Percentiles rank a stretch among this genome's conserved stretches.
These are phyloP conservation scores for Primulina tabacum DNA, from an alignment of 257 asterid genomes.

Conservation along the genomic window DNA sequence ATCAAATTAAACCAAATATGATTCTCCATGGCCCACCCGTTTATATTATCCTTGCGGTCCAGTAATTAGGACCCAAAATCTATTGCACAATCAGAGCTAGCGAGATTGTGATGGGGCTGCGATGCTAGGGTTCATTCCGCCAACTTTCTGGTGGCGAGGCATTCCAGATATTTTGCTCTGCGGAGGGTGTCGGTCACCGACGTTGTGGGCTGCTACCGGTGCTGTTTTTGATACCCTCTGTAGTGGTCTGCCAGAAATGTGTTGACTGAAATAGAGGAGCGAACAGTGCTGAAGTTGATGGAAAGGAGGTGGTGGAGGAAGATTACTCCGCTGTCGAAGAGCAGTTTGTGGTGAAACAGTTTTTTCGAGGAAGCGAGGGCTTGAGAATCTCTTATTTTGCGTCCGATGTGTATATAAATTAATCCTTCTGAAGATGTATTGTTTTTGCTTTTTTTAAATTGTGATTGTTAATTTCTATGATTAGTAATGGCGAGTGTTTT, in stretches of 20 bases:
- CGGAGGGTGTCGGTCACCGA: conserved; percentile 36
- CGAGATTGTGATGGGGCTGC: conserved; percentile 55
- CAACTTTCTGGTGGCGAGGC: conserved; percentile 51
- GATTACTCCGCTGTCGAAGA: conserved; percentile 24
- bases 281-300: neutral
- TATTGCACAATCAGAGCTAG: conserved; percentile 49
- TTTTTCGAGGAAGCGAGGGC: conserved; percentile 28
- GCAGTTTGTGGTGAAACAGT: conserved; percentile 22
- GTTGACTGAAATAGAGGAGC: neutral
- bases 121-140: conserved; percentile 58
- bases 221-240: conserved; percentile 22
- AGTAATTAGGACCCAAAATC: conserved; percentile 24
- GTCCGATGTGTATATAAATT: conserved; percentile 27
- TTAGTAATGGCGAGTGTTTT: too few relatives aligned
- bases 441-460: neutral
- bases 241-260: conserved; percentile 35
- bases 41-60: too few relatives aligned
- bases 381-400: neutral
- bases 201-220: conserved; percentile 48
- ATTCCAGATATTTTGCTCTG: conserved; percentile 38
- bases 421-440: too few relatives aligned
- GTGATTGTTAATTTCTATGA: neutral
- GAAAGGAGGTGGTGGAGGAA: conserved; percentile 18
- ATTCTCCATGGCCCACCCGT: too few relatives aligned
- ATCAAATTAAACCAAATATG: too few relatives aligned